Evolutionary conservation across 2,329 filamentous ascomycete species (phyloP).

Genomic region (Arthroderma sp.): DNA sequence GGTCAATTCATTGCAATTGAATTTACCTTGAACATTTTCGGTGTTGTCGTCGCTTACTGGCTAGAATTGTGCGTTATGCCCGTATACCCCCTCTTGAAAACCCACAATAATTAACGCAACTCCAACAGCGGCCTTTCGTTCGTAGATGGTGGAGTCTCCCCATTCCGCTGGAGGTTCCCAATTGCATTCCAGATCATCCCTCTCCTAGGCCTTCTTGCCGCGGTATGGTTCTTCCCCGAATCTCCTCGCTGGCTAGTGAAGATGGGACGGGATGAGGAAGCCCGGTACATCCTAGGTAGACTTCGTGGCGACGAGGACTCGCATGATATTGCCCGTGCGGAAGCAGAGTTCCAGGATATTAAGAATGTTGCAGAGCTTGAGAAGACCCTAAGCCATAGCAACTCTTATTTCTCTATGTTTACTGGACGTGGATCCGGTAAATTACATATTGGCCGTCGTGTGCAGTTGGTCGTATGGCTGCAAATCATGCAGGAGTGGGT

Average conservation of each 20-base stretch:
- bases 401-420: constrained; percentile 53
- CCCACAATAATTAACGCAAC: constrained; percentile 4
- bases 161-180: constrained; percentile 55
- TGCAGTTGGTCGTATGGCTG: constrained; percentile 58
- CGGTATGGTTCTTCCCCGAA: constrained; percentile 57
- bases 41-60: constrained; percentile 54
- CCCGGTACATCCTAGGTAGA: constrained; percentile 49
- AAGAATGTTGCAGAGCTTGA: constrained; percentile 50
- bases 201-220: constrained; percentile 42
- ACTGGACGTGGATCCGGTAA: constrained; percentile 53
- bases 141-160: constrained; percentile 43
- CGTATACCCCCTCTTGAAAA: constrained; percentile 5
- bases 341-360: constrained; percentile 57
- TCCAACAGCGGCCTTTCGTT: constrained; percentile 42
- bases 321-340: constrained; percentile 38
- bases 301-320: constrained; percentile 47
- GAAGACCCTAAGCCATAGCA: constrained; percentile 37
- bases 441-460: constrained; percentile 52
- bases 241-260: constrained; percentile 46
- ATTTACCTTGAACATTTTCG: constrained; percentile 61
- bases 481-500: constrained; percentile 61
- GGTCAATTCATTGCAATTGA: constrained; percentile 59
- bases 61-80: constrained; percentile 32
- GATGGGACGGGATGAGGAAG: constrained; percentile 52
- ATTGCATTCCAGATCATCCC: constrained; percentile 58